Evolutionary conservation across 257 asterid genomes (phyloP).

Genomic region (Sherardia arvensis): DNA sequence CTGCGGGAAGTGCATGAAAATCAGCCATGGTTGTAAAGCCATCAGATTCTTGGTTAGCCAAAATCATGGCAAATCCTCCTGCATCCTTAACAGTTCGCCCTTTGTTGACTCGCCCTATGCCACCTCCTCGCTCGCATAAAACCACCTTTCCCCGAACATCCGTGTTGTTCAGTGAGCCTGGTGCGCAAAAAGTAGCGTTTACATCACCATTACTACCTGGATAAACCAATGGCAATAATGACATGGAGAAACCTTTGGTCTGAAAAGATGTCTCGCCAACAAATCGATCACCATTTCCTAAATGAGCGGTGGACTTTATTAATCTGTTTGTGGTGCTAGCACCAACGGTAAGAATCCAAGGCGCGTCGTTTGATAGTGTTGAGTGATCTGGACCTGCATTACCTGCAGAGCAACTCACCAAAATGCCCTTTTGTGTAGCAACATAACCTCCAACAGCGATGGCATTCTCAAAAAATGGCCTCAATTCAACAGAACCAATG

Average conservation of each 20-base stretch:
- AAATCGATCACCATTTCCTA: background rate
- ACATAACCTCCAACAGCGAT: background rate
- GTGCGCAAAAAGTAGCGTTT: background rate
- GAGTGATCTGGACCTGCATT: background rate
- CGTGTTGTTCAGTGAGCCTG: background rate
- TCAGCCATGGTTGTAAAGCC: background rate
- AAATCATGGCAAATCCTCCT: background rate
- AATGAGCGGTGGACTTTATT: background rate
- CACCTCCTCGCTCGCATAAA: background rate
- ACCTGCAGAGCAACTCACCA: background rate
- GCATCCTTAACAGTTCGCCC: background rate
- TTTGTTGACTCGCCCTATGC: background rate
- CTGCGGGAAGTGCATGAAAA: background rate
- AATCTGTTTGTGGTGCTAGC: background rate
- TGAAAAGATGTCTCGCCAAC: background rate
- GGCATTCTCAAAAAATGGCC: background rate
- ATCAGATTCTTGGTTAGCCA: background rate
- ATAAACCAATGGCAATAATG: background rate
- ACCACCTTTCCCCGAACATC: background rate
- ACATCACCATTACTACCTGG: background rate
- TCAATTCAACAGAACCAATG: background rate
- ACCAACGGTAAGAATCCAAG: conserved; percentile 3
- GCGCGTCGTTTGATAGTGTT: background rate
- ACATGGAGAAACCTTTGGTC: background rate
- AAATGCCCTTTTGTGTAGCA: background rate